Percentiles rank a stretch among this genome's conserved stretches.
Evolutionary conservation across 2,329 filamentous ascomycete species (phyloP).

Genomic region (Monascus ruber): DNA sequence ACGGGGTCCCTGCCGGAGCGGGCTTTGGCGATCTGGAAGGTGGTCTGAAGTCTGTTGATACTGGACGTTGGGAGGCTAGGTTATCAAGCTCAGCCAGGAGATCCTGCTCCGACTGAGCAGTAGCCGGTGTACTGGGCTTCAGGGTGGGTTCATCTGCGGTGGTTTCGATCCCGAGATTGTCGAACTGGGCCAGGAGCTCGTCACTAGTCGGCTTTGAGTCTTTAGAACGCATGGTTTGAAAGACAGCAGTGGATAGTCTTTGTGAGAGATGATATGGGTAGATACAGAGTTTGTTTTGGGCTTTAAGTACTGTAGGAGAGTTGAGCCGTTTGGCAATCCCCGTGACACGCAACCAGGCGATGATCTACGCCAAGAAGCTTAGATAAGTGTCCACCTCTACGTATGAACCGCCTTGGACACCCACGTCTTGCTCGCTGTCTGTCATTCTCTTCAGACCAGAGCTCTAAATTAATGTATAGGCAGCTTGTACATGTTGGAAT

Average conservation of each 20-base stretch:
- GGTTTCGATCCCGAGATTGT: conserved; percentile 33
- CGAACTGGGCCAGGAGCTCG: conserved; percentile 40
- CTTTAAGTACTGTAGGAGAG: too few species aligned
- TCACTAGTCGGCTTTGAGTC: conserved; percentile 33
- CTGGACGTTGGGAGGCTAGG: conserved; percentile 58
- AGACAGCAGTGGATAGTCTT: conserved; percentile 4
- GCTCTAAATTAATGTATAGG: too few species aligned
- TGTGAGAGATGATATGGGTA: too few species aligned
- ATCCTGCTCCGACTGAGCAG: conserved; percentile 49
- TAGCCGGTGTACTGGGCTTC: conserved; percentile 13
- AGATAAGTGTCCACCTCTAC: not conserved
- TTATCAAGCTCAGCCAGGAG: conserved; percentile 80
- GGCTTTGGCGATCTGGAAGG: conserved; percentile 45
- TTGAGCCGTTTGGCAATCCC: conserved; percentile 2
- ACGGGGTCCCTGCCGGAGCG: conserved; percentile 30
- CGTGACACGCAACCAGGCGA: conserved; percentile 1
- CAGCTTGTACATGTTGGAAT: too few species aligned
- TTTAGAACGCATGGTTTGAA: conserved; percentile 24
- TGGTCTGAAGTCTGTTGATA: conserved; percentile 40
- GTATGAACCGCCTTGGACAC: too few species aligned
- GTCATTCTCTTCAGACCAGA: too few species aligned
- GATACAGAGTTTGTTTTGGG: too few species aligned
- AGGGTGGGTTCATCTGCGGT: conserved; percentile 14
- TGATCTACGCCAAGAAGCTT: conserved; percentile 17
- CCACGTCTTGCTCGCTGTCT: too few species aligned